These are phyloP conservation scores for Acanthamoeba triangularis DNA, from an alignment of 208 protist genomes.

Conservation along the genomic window DNA sequence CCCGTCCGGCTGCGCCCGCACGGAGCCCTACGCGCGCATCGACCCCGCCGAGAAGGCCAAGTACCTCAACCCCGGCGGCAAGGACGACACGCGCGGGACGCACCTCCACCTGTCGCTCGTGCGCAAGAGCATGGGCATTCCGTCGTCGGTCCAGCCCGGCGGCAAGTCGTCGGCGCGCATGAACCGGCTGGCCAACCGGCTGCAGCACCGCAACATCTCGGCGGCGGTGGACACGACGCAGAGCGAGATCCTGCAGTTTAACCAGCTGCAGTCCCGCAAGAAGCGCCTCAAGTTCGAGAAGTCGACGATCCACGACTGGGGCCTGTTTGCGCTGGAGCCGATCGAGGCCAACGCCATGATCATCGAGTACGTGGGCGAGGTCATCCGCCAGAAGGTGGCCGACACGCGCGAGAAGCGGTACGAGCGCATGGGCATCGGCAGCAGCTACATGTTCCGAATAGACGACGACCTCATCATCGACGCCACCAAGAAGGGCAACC, in stretches of 20 bases:
- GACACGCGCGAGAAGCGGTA: slow-evolving; percentile 90
- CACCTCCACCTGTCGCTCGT: slow-evolving; percentile 5
- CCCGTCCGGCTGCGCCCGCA: slow-evolving; percentile 46
- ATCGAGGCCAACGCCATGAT: slow-evolving; percentile 91
- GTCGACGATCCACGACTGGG: slow-evolving; percentile 91
- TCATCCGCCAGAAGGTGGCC: slow-evolving; percentile 89
- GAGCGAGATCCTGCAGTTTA: slow-evolving; percentile 78
- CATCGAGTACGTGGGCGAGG: slow-evolving; percentile 90
- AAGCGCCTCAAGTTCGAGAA: slow-evolving; percentile 89
- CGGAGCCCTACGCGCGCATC: slow-evolving; percentile 44
- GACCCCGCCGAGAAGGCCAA: slow-evolving; percentile 63
- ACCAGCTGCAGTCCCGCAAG: slow-evolving; percentile 81
- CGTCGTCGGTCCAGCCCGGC: slow-evolving; percentile 31
- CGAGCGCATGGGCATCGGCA: slow-evolving; percentile 88
- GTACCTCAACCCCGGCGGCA: slow-evolving; percentile 10
- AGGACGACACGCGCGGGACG: slow-evolving; percentile 33
- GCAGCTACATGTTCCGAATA: slow-evolving; percentile 92
- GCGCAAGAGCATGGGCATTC: slow-evolving; percentile 18
- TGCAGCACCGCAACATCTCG: slow-evolving; percentile 24
- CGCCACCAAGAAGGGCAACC: slow-evolving; percentile 92
- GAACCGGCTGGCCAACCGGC: slow-evolving; percentile 37
- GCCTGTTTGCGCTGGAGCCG: slow-evolving; percentile 89
- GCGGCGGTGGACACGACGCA: slow-evolving; percentile 20
- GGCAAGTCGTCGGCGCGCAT: slow-evolving; percentile 41
- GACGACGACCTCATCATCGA: slow-evolving; percentile 92